A percentile compares a stretch with the other conserved stretches of the same genome.
Conservation (phyloP, 202 grass and related monocot genomes). For the Alloteropsis angusta region DNA sequence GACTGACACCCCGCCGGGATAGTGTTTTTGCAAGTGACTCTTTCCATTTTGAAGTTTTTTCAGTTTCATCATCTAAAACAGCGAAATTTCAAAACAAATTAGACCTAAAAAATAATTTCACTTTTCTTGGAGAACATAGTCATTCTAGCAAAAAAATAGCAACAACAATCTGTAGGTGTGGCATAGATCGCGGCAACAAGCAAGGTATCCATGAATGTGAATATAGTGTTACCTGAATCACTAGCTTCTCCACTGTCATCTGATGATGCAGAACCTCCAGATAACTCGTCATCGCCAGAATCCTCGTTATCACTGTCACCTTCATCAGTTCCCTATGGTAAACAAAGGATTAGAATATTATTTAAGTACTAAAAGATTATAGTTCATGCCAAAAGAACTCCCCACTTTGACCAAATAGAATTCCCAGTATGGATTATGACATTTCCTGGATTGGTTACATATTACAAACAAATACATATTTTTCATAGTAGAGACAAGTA, state of each 20-base stretch:
- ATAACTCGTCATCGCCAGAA: slow-evolving; percentile 53
- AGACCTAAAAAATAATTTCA: not conserved
- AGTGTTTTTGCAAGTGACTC: slow-evolving; percentile 59
- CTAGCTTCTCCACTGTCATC: slow-evolving; percentile 42
- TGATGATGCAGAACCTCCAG: slow-evolving; percentile 54
- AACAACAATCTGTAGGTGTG: not conserved
- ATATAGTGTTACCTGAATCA: slow-evolving; percentile 49
- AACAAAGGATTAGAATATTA: slow-evolving; percentile 18
- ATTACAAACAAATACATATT: slow-evolving; percentile 7
- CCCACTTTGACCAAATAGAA: not conserved
- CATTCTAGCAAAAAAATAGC: slow-evolving; percentile 16
- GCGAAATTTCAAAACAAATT: slow-evolving; percentile 14
- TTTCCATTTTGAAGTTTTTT: slow-evolving; percentile 86
- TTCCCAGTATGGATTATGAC: not conserved
- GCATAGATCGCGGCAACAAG: not conserved
- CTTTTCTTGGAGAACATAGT: not conserved
- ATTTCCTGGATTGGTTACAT: not conserved
- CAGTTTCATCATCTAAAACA: slow-evolving; percentile 45
- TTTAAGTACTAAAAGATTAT: not conserved
- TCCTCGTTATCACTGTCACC: slow-evolving; percentile 34
- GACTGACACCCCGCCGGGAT: slow-evolving; percentile 46
- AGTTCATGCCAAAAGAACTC: not conserved
- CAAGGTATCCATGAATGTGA: not conserved
- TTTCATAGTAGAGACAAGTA: slow-evolving; percentile 13
- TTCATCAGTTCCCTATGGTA: slow-evolving; percentile 47